A percentile compares a stretch with the other conserved stretches of the same genome.
Evolutionary conservation across 805 yeast genomes (phyloP).

Genomic region (Starmerella potacharoeniae): DNA sequence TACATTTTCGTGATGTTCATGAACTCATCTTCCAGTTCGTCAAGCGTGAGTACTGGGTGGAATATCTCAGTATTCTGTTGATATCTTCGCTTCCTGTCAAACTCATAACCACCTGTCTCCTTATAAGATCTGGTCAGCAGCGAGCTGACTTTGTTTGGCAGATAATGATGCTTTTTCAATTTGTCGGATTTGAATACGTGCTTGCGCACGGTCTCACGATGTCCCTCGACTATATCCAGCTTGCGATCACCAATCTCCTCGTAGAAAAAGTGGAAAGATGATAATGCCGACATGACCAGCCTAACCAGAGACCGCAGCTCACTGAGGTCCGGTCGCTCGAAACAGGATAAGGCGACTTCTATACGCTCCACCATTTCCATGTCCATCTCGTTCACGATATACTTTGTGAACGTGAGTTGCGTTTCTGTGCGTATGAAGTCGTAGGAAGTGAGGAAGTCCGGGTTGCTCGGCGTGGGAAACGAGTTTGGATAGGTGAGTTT

Average conservation of each 20-base stretch:
- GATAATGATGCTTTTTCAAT: not conserved
- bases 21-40: conserved; percentile 13
- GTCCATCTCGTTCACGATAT: conserved; percentile 18
- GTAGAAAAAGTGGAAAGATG: conserved; percentile 22
- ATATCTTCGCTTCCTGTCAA: not conserved
- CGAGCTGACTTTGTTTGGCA: not conserved
- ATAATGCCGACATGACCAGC: conserved; percentile 18
- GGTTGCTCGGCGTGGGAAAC: conserved; percentile 13
- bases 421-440: conserved; percentile 8
- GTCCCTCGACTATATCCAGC: not conserved
- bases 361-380: conserved; percentile 14
- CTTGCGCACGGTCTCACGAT: not conserved
- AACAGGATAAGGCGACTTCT: conserved; percentile 24
- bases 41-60: not conserved
- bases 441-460: conserved; percentile 10
- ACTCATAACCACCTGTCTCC: conserved; percentile 16
- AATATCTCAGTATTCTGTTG: not conserved
- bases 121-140: conserved; percentile 6
- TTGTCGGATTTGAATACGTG: not conserved
- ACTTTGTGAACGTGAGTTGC: conserved; percentile 12
- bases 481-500: not conserved
- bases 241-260: conserved; percentile 11
- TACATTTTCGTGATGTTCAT: conserved; percentile 7
- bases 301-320: conserved; percentile 22
- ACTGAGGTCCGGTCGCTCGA: conserved; percentile 22